Base-by-base conservation (phyloP, 345 rosid species). In the Arabis hirsuta region DNA sequence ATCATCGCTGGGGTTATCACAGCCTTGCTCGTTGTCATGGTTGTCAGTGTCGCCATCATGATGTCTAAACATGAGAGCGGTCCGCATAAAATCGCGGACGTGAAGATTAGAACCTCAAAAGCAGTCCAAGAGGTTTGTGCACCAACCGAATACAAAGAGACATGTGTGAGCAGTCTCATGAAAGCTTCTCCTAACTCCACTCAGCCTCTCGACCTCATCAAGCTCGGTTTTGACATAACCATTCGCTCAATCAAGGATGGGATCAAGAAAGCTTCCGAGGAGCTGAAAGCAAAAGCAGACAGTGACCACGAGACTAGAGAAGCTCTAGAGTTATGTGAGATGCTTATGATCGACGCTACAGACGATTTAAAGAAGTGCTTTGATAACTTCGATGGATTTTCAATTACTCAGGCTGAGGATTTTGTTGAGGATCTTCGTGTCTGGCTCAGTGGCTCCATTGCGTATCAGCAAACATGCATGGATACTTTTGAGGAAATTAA, bases 401-500 rank as follows among this genome's bases (percentile, higher is more conserved):
- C 88, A n/a, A 0, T 82, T 0, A 74, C 66, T 27, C 73, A 76
- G 31, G 5, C 77, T 2, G 80, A 82, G 20, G 65, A 74, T 9
- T 82, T 79, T 47, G 32, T 80, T 0, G 80, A 80, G 2, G 83
- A 88, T 71, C 85, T 92, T 56, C 81, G 79, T 55, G 73, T 83
- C 26, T 89, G 95, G 96, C 83, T 90, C 4, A 86, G 95, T 38
- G 96, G 90, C 7, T 78, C 98, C 19, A 48, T 83, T 20, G 86
- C 95, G 0, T 88, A 83, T 68, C 88, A 90, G 36, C 80, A 90
- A 51, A 90, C 87, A 31, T 92, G 98, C 55, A 42, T 87, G 43
- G 95, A 88, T 4, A 84, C 81, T 4, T 92, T 92, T 59, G 69
- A 74, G 13, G 88, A 92, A 80, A 81, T 87, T 7, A 81, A 87